Percentiles rank a stretch among this genome's conserved stretches.
Evolutionary conservation across 768 basidiomycete genomes (phyloP).

Genomic region (Rhodotorula babjevae): DNA sequence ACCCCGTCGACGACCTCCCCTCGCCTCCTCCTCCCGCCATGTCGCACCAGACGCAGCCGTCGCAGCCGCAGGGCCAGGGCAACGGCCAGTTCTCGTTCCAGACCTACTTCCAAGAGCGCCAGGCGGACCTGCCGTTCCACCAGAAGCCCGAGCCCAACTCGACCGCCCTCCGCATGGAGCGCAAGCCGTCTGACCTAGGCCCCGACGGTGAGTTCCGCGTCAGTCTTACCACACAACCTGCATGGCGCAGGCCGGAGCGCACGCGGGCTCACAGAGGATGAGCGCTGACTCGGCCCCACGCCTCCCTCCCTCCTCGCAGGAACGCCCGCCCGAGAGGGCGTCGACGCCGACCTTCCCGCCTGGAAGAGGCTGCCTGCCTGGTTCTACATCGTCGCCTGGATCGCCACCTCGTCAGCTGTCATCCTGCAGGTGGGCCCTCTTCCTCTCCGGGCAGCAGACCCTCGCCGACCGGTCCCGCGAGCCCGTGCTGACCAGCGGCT

Average conservation of each 20-base stretch:
- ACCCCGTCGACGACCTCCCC: not conserved
- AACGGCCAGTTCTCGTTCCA: not conserved
- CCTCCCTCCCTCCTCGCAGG: not conserved
- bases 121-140: constrained; percentile 19
- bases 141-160: constrained; percentile 12
- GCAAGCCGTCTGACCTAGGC: constrained; percentile 2
- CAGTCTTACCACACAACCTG: too few species aligned
- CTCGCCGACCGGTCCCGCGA: too few species aligned
- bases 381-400: constrained; percentile 76
- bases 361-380: constrained; percentile 30
- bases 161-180: constrained; percentile 6
- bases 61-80: not conserved
- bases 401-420: constrained; percentile 77
- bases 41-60: not conserved
- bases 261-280: too few species aligned
- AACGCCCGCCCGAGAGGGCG: not conserved
- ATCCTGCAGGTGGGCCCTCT: constrained; percentile 59
- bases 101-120: constrained; percentile 12
- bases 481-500: too few species aligned
- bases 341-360: constrained; percentile 5
- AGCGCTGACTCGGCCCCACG: too few species aligned
- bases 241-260: too few species aligned
- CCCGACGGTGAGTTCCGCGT: not conserved
- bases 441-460: too few species aligned
- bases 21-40: not conserved